Evolutionary conservation across 257 asterid genomes (phyloP).

Genomic region (Primulina tabacum): DNA sequence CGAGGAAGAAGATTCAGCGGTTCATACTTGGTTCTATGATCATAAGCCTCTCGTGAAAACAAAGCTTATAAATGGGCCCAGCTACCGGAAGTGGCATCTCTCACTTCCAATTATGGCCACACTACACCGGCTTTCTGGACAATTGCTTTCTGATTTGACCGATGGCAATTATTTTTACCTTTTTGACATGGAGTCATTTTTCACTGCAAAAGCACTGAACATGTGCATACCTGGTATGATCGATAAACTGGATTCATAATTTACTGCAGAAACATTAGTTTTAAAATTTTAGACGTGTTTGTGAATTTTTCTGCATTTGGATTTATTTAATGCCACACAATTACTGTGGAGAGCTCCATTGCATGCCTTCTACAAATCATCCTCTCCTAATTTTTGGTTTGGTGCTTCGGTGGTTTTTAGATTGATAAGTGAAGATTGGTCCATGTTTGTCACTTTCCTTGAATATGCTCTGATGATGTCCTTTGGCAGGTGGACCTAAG

Average conservation of each 20-base stretch:
- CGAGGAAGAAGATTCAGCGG: slow-evolving; percentile 98
- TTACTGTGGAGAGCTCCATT: not conserved
- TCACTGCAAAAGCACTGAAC: slow-evolving; percentile 94
- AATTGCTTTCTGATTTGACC: slow-evolving; percentile 86
- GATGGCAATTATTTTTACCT: slow-evolving; percentile 92
- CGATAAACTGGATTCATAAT: not conserved
- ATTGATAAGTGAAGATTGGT: slow-evolving; percentile 4
- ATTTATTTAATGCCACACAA: no score
- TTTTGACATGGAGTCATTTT: slow-evolving; percentile 97
- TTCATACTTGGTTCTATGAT: slow-evolving; percentile 94
- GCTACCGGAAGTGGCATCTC: slow-evolving; percentile 97
- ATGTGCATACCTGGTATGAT: slow-evolving; percentile 95
- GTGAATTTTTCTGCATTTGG: not conserved
- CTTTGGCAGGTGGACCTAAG: slow-evolving; percentile 89
- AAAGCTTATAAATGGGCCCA: slow-evolving; percentile 94
- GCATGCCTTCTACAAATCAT: not conserved
- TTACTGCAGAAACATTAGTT: not conserved
- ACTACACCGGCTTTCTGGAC: slow-evolving; percentile 96
- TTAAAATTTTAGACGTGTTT: not conserved
- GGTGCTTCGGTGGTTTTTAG: not conserved
- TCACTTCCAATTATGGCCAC: slow-evolving; percentile 99
- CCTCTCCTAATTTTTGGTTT: not conserved
- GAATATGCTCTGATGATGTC: slow-evolving; percentile 16
- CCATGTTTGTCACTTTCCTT: not conserved
- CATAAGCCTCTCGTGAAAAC: slow-evolving; percentile 97